Percentiles rank a stretch among this genome's conserved stretches.
These are phyloP conservation scores for Salix caprea DNA, from an alignment of 345 rosid genomes.

Conservation along the genomic window DNA sequence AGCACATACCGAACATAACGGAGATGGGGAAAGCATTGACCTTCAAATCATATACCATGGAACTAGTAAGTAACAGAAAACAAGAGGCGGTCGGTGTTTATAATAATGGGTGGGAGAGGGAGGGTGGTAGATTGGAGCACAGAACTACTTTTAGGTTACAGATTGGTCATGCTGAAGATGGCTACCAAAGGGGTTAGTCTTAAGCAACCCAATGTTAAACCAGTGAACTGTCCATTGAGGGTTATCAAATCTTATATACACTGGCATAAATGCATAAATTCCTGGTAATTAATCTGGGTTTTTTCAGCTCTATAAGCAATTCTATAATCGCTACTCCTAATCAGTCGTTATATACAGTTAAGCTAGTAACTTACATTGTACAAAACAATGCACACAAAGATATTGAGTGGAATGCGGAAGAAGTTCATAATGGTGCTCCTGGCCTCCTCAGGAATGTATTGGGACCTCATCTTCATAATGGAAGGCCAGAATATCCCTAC, in stretches of 20 bases:
- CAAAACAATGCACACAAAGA: slow-evolving; percentile 82
- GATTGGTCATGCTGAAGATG: neutral
- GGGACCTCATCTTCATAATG: slow-evolving; percentile 99
- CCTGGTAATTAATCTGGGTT: neutral
- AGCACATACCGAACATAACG: slow-evolving; percentile 99
- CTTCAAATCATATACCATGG: slow-evolving; percentile 34
- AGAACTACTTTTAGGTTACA: neutral
- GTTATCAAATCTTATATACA: neutral
- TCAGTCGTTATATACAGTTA: neutral
- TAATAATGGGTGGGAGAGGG: neutral
- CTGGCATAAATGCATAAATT: neutral
- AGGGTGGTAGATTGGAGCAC: neutral
- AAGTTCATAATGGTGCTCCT: slow-evolving; percentile 99
- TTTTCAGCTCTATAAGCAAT: neutral
- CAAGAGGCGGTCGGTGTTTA: neutral
- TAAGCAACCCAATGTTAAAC: neutral
- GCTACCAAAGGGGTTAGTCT: neutral
- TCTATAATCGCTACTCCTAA: neutral
- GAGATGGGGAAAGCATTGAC: slow-evolving; percentile 93
- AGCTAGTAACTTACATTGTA: slow-evolving; percentile 61
- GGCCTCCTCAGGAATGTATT: slow-evolving; percentile 97
- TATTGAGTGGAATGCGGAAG: slow-evolving; percentile 93
- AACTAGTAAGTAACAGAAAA: neutral
- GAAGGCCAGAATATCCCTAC: slow-evolving; percentile 98
- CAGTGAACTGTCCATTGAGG: neutral